phyloP scores from a whole-genome alignment of 2,329 filamentous ascomycete genomes.

The Colletotrichum sp. region DNA sequence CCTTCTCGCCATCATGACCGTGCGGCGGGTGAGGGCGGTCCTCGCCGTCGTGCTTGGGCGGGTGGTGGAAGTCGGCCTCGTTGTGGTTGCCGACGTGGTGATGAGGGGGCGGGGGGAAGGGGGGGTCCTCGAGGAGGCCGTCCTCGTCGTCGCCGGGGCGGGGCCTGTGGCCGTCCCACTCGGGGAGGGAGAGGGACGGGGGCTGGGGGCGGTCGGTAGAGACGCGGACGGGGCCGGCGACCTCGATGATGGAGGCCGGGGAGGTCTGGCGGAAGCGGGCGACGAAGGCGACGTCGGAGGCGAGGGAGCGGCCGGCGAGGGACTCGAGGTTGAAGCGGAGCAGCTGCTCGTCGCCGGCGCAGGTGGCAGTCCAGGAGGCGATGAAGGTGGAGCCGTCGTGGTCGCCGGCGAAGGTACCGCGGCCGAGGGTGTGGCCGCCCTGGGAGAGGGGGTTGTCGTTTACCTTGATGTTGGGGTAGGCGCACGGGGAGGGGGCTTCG shows the following conservation, averaged over 20 bases:
- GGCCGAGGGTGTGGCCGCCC: constrained; percentile 43
- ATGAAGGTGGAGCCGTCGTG: constrained; percentile 41
- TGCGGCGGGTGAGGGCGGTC: not conserved
- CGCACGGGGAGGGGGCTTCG: constrained; percentile 50
- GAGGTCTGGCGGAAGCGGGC: constrained; percentile 51
- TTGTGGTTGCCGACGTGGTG: constrained; percentile 14
- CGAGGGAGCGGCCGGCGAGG: constrained; percentile 44
- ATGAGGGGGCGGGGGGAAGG: constrained; percentile 23
- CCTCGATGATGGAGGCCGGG: constrained; percentile 45
- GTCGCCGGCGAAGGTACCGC: constrained; percentile 42
- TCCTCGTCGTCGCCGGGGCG: constrained; percentile 9
- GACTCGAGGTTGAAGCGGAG: constrained; percentile 48
- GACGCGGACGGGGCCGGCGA: constrained; percentile 39
- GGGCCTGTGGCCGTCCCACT: constrained; percentile 17
- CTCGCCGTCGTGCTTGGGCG: not conserved
- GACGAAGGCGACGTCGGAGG: constrained; percentile 41
- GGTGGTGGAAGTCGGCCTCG: not conserved
- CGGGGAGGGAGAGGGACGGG: constrained; percentile 4
- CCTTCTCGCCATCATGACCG: not conserved
- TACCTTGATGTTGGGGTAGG: constrained; percentile 50
- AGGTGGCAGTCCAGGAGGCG: constrained; percentile 54
- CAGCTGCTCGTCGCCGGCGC: constrained; percentile 47
- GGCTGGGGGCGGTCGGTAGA: not conserved
- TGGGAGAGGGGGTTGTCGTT: constrained; percentile 48
- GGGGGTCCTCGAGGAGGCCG: constrained; percentile 12